phyloP scores from a whole-genome alignment of 257 asterid species.

The Penstemon barbatus region DNA sequence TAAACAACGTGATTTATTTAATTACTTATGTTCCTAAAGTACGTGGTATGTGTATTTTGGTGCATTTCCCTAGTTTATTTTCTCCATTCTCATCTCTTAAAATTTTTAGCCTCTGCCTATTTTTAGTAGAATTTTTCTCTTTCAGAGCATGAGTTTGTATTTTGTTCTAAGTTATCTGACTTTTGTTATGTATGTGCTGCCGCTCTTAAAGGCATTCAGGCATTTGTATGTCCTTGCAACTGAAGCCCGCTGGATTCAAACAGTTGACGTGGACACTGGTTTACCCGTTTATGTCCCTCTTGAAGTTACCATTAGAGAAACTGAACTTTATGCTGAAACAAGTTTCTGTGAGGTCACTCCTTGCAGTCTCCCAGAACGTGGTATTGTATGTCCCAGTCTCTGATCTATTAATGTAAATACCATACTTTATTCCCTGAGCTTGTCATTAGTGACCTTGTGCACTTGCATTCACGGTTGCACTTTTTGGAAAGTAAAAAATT shows the following conservation, averaged over 20 bases:
- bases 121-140: neutral
- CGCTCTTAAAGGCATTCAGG: slow-evolving; percentile 77
- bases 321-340: slow-evolving; percentile 78
- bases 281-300: slow-evolving; percentile 94
- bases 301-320: slow-evolving; percentile 80
- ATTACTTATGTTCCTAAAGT: neutral
- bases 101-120: slow-evolving; percentile 10
- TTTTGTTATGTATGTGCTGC: slow-evolving; percentile 16
- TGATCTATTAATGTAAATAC: slow-evolving; percentile 19
- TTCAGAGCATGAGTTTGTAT: slow-evolving; percentile 7
- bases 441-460: slow-evolving; percentile 16
- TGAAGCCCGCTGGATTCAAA: slow-evolving; percentile 98
- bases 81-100: neutral
- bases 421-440: slow-evolving; percentile 4
- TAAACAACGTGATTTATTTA: neutral
- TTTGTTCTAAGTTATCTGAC: slow-evolving; percentile 8
- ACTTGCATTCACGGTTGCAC: slow-evolving; percentile 5
- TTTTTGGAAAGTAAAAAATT: neutral
- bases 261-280: slow-evolving; percentile 92
- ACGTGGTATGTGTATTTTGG: neutral
- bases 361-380: slow-evolving; percentile 95
- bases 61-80: slow-evolving; percentile 14
- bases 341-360: slow-evolving; percentile 96
- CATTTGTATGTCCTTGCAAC: slow-evolving; percentile 97
- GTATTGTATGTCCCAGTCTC: slow-evolving; percentile 59